phyloP scores from a whole-genome alignment of 345 rosid genomes.

The Aquilaria malaccensis region DNA sequence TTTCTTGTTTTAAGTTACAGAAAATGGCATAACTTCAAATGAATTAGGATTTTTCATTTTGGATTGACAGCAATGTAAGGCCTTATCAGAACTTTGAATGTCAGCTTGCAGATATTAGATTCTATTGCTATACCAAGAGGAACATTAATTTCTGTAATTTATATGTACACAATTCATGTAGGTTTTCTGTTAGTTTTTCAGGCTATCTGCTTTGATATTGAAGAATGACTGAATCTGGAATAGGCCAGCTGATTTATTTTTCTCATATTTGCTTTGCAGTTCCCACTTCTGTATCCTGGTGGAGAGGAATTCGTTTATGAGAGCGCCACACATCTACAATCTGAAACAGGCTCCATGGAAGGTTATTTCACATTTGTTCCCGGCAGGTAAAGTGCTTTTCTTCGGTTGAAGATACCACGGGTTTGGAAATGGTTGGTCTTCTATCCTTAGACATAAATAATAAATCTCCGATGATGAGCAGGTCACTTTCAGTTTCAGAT shows the following conservation, averaged over 20 bases:
- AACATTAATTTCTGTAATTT: no score
- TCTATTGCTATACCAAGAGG: no score
- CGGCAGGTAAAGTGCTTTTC: conserved; percentile 46
- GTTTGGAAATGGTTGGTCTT: background rate
- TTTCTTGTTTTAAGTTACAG: no score
- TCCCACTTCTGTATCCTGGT: conserved; percentile 56
- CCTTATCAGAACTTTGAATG: no score
- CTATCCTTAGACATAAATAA: background rate
- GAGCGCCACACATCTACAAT: conserved; percentile 37
- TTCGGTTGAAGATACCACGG: background rate
- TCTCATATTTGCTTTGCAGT: conserved; percentile 33
- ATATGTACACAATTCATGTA: no score
- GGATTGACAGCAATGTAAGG: no score
- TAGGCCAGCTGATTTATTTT: background rate
- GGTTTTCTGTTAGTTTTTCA: no score
- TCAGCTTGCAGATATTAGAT: no score
- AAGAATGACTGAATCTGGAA: background rate
- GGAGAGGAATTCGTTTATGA: conserved; percentile 67
- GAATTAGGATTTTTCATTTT: no score
- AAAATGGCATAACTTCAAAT: no score
- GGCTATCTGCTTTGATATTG: background rate
- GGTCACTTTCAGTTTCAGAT: background rate
- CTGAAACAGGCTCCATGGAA: conserved; percentile 48
- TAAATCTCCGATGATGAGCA: background rate
- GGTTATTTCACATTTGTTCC: conserved; percentile 89